phyloP scores from a whole-genome alignment of 768 basidiomycete genomes.

The Hydnomerulius pinastri region DNA sequence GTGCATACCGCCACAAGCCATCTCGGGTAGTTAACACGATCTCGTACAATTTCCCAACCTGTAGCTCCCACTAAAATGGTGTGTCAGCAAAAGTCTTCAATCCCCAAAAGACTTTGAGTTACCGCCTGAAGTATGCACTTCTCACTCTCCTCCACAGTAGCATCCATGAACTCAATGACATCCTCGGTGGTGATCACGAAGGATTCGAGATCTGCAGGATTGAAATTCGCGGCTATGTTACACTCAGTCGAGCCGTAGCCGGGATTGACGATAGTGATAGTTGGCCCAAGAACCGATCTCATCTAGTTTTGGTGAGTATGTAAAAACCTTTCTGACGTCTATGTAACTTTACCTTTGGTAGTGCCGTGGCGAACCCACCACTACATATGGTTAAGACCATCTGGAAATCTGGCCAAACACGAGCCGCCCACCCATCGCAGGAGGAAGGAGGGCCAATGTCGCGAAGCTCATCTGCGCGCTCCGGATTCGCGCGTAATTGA shows the following conservation, averaged over 20 bases:
- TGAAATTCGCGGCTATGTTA: background rate
- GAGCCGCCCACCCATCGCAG: conserved; percentile 4
- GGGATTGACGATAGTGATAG: background rate
- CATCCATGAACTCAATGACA: conserved; percentile 7
- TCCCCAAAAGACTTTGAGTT: background rate
- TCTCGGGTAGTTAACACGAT: conserved; percentile 14
- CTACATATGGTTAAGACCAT: conserved; percentile 6
- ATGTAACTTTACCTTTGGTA: background rate
- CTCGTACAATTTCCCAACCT: conserved; percentile 11
- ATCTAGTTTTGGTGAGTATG: background rate
- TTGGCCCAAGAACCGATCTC: conserved; percentile 6
- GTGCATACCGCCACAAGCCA: conserved; percentile 17
- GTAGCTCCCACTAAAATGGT: conserved; percentile 6
- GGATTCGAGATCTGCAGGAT: background rate
- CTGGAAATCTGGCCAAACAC: conserved; percentile 7
- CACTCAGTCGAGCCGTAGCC: conserved; percentile 6
- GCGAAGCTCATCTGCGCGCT: conserved; percentile 4
- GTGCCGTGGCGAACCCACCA: conserved; percentile 3
- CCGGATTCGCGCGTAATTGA: background rate
- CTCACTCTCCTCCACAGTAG: background rate
- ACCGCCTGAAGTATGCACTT: conserved; percentile 7
- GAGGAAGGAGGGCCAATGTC: conserved; percentile 9
- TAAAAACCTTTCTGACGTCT: background rate
- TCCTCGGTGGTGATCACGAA: background rate
- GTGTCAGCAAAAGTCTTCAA: background rate